These are phyloP conservation scores for Exophiala lecanii-corni DNA, from an alignment of 2,329 filamentous ascomycete species.

Conservation along the genomic window DNA sequence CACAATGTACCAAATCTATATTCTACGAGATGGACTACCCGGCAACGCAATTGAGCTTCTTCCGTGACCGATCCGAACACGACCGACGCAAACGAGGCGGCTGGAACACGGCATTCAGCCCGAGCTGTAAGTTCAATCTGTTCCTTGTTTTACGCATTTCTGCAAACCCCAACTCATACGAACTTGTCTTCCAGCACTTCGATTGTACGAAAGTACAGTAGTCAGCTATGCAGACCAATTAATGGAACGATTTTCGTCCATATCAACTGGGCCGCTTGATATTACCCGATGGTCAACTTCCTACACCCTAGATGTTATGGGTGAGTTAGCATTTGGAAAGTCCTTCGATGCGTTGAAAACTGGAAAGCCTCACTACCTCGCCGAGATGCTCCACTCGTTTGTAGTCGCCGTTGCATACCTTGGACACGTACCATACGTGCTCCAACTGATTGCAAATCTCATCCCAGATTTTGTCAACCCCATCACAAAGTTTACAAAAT, in stretches of 20 bases:
- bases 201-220: conserved; percentile 13
- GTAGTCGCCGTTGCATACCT: neutral
- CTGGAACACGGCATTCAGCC: conserved; percentile 7
- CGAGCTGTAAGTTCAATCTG: no score
- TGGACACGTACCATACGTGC: conserved; percentile 13
- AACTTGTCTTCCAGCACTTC: no score
- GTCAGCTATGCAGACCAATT: conserved; percentile 21
- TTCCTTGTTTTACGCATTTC: no score
- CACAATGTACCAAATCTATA: conserved; percentile 1
- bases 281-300: conserved; percentile 16
- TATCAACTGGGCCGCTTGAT: conserved; percentile 5
- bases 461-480: conserved; percentile 1
- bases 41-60: conserved; percentile 3
- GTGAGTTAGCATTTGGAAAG: conserved; percentile 14
- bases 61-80: conserved; percentile 9
- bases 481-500: conserved; percentile 1
- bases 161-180: no score
- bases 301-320: conserved; percentile 21
- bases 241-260: conserved; percentile 18
- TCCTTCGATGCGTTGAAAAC: conserved; percentile 11
- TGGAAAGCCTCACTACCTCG: conserved; percentile 3
- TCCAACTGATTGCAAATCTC: conserved; percentile 3
- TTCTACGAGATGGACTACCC: conserved; percentile 6
- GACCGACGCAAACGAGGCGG: conserved; percentile 8
- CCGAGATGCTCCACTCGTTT: conserved; percentile 3